Evolutionary conservation across 208 protist genomes (phyloP), one percentile per base, ranked within the genome.

Genomic region (Spongospora subterranea): DNA sequence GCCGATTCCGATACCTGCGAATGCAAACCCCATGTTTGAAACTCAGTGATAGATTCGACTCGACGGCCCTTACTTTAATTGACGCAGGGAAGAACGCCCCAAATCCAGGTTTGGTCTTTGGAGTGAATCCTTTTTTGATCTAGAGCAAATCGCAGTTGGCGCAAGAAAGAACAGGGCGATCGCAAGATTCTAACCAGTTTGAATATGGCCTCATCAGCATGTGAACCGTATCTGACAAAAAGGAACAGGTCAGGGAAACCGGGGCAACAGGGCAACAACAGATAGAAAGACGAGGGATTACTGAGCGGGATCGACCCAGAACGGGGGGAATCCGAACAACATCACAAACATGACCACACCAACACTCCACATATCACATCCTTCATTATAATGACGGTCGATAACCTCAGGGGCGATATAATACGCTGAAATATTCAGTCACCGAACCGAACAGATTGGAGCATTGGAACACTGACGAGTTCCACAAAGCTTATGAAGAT

Each of bases 261-360:
- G 6, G 50, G 24, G 24, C 13, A 60, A 60, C 50, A 60, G n/a
- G n/a, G n/a, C n/a, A n/a, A n/a, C n/a, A n/a, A n/a, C n/a, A n/a
- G n/a, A n/a, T n/a, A 60, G 50, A 60, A 60, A 6, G 50, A 60
- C 13, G 29, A 29, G 29, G 45, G 1, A 13, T n/a, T 89, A 29
- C 82, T 82, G 71, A 43, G 71, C 71, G 13, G 71, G 71, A 43
- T 46, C 43, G 45, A 39, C 91, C 39, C 90, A 91, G 46, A 93
- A 93, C 43, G 92, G 92, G 24, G 92, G 92, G 46, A 92, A 93
- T 11, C 92, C 92, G 91, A 90, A 93, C 29, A 93, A 77, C 50
- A 93, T 90, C 32, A 93, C 89, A 88, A 93, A 93, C 46, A 92
- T 54, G 45, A 93, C 77, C 29, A 93, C 92, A 24, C 92, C 92